phyloP scores from a whole-genome alignment of 306 rosid species.

The Potentilla sterilis region DNA sequence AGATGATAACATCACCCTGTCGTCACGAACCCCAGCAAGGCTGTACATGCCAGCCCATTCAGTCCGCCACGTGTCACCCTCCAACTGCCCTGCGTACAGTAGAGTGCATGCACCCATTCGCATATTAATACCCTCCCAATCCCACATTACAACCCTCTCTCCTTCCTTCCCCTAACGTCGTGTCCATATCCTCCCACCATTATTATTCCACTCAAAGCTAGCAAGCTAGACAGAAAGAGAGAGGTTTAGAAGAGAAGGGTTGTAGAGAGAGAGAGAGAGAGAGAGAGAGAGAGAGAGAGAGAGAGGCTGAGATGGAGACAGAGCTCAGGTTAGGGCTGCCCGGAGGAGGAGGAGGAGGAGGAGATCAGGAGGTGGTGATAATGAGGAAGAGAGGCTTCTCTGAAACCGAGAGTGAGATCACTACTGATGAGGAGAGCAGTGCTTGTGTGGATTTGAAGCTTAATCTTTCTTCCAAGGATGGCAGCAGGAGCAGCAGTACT shows the following conservation, averaged over 20 bases:
- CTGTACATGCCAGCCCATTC: slow-evolving; percentile 53
- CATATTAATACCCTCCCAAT: slow-evolving; percentile 51
- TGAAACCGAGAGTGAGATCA: slow-evolving; percentile 31
- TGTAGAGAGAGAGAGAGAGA: slow-evolving; percentile 24
- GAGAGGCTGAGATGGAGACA: slow-evolving; percentile 60
- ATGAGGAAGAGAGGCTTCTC: slow-evolving; percentile 44
- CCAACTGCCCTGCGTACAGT: slow-evolving; percentile 13
- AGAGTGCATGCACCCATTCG: slow-evolving; percentile 19
- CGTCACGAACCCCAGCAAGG: slow-evolving; percentile 62
- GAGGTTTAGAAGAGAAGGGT: slow-evolving; percentile 2
- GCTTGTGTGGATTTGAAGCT: slow-evolving; percentile 45
- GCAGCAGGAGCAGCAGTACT: neutral
- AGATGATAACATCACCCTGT: slow-evolving; percentile 58
- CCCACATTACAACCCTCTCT: slow-evolving; percentile 26
- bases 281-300: slow-evolving; percentile 19
- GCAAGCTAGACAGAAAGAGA: slow-evolving; percentile 33
- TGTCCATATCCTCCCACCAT: slow-evolving; percentile 21
- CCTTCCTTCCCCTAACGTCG: slow-evolving; percentile 32
- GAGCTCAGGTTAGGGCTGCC: slow-evolving; percentile 76
- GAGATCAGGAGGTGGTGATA: slow-evolving; percentile 20
- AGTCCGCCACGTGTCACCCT: slow-evolving; percentile 52
- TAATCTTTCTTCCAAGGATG: slow-evolving; percentile 40
- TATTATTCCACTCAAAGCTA: slow-evolving; percentile 49
- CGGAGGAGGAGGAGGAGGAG: slow-evolving; percentile 33
- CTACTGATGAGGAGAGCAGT: neutral